Percentiles rank a stretch among this genome's conserved stretches.
Conservation (phyloP, 129 eudicot species). For the Arctium minus region DNA sequence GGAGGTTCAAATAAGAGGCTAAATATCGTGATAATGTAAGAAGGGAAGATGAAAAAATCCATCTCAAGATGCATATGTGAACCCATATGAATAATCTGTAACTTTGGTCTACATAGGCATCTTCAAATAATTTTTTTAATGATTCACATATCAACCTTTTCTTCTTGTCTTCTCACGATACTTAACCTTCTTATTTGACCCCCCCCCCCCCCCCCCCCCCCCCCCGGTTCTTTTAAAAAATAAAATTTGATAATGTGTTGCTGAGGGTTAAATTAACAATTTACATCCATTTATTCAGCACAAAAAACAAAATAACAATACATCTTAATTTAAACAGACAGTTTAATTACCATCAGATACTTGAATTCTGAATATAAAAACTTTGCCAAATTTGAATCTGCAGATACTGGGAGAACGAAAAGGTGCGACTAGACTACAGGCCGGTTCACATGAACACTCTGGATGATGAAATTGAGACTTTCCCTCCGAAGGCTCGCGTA, state of each 20-base stretch:
- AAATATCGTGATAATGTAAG: too few species aligned
- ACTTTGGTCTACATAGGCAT: too few species aligned
- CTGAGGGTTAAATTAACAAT: not conserved
- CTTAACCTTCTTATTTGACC: not conserved
- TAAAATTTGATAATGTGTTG: not conserved
- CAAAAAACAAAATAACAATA: not conserved
- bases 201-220: not conserved
- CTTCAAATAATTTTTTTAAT: too few species aligned
- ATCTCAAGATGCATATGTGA: too few species aligned
- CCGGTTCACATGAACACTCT: constrained; percentile 95
- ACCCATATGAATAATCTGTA: too few species aligned
- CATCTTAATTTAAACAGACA: not conserved
- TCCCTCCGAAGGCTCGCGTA: constrained; percentile 95
- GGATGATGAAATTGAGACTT: constrained; percentile 78
- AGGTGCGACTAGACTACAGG: constrained; percentile 79
- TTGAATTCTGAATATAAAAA: not conserved
- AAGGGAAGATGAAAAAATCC: too few species aligned
- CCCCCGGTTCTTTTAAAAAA: too few species aligned
- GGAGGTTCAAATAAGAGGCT: too few species aligned
- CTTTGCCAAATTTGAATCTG: constrained; percentile 1
- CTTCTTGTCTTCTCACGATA: too few species aligned
- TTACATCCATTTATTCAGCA: not conserved
- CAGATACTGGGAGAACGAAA: constrained; percentile 91
- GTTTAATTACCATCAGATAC: not conserved
- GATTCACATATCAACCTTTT: not conserved